Percentiles rank a stretch among this genome's conserved stretches.
These are phyloP conservation scores for Euphorbia lathyris DNA, from an alignment of 345 rosid species.

Conservation along the genomic window DNA sequence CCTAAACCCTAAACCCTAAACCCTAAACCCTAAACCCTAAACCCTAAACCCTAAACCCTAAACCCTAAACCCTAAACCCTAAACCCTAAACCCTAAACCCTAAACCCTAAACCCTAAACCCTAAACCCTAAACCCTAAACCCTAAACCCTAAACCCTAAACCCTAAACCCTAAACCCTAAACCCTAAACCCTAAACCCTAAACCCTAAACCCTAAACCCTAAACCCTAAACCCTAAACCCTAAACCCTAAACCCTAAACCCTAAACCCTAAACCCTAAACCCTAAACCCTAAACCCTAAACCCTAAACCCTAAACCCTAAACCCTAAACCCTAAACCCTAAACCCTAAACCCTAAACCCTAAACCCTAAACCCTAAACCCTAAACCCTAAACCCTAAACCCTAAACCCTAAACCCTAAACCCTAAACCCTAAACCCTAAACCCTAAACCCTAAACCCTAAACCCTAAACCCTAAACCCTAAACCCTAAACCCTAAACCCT, in stretches of 20 bases:
- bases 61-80: conserved; percentile 25
- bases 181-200: conserved; percentile 28
- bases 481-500: conserved; percentile 21
- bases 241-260: conserved; percentile 33
- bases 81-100: conserved; percentile 25
- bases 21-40: conserved; percentile 27
- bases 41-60: conserved; percentile 23
- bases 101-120: conserved; percentile 27
- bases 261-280: conserved; percentile 28
- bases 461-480: conserved; percentile 27
- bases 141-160: conserved; percentile 30
- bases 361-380: conserved; percentile 27
- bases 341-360: conserved; percentile 22
- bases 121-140: conserved; percentile 17
- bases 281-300: conserved; percentile 18
- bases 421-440: conserved; percentile 24
- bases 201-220: conserved; percentile 27
- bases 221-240: conserved; percentile 24
- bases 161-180: conserved; percentile 14
- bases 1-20: conserved; percentile 28
- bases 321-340: conserved; percentile 11
- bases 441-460: conserved; percentile 30
- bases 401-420: conserved; percentile 23
- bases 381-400: conserved; percentile 26
- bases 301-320: conserved; percentile 5